Conservation (phyloP, 2,329 filamentous ascomycete species). For the Blastomyces silverae region DNA sequence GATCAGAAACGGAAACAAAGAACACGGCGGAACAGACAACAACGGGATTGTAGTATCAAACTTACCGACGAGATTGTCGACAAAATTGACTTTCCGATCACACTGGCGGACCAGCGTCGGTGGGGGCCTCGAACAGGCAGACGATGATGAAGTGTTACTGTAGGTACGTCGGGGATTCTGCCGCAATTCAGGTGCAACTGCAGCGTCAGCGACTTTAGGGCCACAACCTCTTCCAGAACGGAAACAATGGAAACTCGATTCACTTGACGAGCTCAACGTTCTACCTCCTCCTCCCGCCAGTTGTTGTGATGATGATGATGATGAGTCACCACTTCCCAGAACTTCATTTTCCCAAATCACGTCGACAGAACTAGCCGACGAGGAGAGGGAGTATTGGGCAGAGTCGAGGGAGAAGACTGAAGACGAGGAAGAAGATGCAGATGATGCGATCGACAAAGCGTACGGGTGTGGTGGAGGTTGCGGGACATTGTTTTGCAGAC, state of each 20-base stretch:
- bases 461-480: constrained; percentile 50
- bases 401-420: constrained; percentile 73
- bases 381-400: constrained; percentile 63
- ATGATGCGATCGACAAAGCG: constrained; percentile 63
- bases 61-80: constrained; percentile 97
- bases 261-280: constrained; percentile 23
- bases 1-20: constrained; percentile 25
- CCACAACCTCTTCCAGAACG: constrained; percentile 28
- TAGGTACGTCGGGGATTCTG: constrained; percentile 50
- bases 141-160: constrained; percentile 49
- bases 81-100: constrained; percentile 89
- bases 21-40: constrained; percentile 23
- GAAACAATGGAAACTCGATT: constrained; percentile 24
- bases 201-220: constrained; percentile 30
- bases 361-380: constrained; percentile 58
- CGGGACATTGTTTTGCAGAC: constrained; percentile 29
- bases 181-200: constrained; percentile 38
- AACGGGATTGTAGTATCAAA: constrained; percentile 34
- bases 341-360: constrained; percentile 40
- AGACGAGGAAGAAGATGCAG: constrained; percentile 66
- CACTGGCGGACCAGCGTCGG: constrained; percentile 76
- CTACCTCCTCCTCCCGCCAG: constrained; percentile 26
- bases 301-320: background rate
- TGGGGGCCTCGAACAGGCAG: constrained; percentile 55
- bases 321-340: constrained; percentile 22